These are phyloP conservation scores for Leishmania guyanensis DNA, from an alignment of 208 protist species.

Conservation along the genomic window DNA sequence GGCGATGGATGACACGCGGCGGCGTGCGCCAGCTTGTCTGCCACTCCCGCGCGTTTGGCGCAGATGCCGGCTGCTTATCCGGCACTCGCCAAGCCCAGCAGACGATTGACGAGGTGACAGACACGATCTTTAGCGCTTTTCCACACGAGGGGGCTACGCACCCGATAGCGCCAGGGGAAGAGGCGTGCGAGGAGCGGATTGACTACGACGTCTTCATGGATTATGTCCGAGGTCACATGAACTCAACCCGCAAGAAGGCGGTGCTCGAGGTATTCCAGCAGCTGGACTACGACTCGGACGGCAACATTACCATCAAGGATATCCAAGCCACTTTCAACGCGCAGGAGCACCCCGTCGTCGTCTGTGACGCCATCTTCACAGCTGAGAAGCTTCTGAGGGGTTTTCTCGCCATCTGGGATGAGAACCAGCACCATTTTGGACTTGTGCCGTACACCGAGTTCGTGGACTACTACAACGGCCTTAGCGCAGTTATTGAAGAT, in stretches of 20 bases:
- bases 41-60: slow-evolving; percentile 65
- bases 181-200: slow-evolving; percentile 30
- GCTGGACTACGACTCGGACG: slow-evolving; percentile 86
- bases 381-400: slow-evolving; percentile 82
- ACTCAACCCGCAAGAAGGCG: slow-evolving; percentile 70
- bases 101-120: slow-evolving; percentile 41
- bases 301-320: slow-evolving; percentile 77
- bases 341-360: slow-evolving; percentile 81
- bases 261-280: slow-evolving; percentile 76
- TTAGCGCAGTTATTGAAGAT: slow-evolving; percentile 86
- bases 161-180: slow-evolving; percentile 12
- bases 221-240: slow-evolving; percentile 87
- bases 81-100: slow-evolving; percentile 49
- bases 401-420: slow-evolving; percentile 88
- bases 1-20: slow-evolving; percentile 80
- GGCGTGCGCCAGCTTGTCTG: slow-evolving; percentile 74
- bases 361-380: slow-evolving; percentile 68
- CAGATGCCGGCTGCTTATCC: slow-evolving; percentile 18
- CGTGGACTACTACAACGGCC: slow-evolving; percentile 92
- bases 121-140: slow-evolving; percentile 67
- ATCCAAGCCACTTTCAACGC: slow-evolving; percentile 84
- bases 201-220: slow-evolving; percentile 91
- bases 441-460: slow-evolving; percentile 88
- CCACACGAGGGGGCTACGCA: slow-evolving; percentile 52
- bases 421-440: slow-evolving; percentile 75